phyloP scores from a whole-genome alignment of 2,329 filamentous ascomycete genomes.

The Tolypocladium paradoxum region DNA sequence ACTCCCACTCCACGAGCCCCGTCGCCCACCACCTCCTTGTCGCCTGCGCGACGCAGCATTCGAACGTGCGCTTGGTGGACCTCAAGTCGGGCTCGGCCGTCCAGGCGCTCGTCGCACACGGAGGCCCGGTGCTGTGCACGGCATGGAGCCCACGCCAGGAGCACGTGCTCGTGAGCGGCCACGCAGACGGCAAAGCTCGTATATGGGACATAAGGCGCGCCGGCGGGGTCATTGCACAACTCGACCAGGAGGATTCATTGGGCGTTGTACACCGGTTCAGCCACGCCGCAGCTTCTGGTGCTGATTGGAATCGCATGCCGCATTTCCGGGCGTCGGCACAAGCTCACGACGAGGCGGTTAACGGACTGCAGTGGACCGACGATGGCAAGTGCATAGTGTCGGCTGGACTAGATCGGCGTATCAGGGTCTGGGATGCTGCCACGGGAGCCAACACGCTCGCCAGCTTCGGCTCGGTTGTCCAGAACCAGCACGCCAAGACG shows the following conservation, averaged over 20 bases:
- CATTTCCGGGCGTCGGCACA: constrained; percentile 40
- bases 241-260: constrained; percentile 76
- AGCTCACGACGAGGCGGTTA: constrained; percentile 75
- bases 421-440: constrained; percentile 77
- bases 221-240: constrained; percentile 60
- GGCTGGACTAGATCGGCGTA: constrained; percentile 70
- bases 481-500: constrained; percentile 57
- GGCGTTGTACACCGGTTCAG: constrained; percentile 44
- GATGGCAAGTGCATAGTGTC: constrained; percentile 68
- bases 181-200: constrained; percentile 72
- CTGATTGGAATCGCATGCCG: constrained; percentile 17
- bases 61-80: constrained; percentile 75
- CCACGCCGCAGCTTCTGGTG: constrained; percentile 19
- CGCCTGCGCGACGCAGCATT: constrained; percentile 80
- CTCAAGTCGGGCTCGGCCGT: constrained; percentile 66
- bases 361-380: constrained; percentile 75
- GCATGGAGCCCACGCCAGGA: constrained; percentile 77
- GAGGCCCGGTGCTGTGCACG: constrained; percentile 55
- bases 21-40: constrained; percentile 66
- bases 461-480: constrained; percentile 74
- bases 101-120: constrained; percentile 59
- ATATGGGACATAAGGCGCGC: constrained; percentile 83
- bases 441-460: constrained; percentile 79
- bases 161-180: constrained; percentile 71
- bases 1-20: constrained; percentile 68